Percentiles rank a stretch among this genome's conserved stretches.
Evolutionary conservation across 495 filamentous ascomycete genomes (phyloP).

Genomic region (Hypomontagnella monticulosa): DNA sequence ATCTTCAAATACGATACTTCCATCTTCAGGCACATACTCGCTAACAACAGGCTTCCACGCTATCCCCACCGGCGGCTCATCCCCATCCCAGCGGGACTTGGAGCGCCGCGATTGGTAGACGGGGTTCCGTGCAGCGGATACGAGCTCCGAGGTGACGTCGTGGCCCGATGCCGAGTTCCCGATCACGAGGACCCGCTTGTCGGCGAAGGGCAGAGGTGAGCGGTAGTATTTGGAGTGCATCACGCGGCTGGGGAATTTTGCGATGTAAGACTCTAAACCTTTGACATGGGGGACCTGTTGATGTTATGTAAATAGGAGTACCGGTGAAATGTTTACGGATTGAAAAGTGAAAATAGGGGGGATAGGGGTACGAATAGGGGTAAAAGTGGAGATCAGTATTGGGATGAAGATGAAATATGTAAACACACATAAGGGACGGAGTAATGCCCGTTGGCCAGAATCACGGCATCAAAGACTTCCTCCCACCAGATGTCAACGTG

Average conservation of each 20-base stretch:
- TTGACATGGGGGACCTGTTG: slow-evolving; percentile 54
- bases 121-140: slow-evolving; percentile 45
- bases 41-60: slow-evolving; percentile 57
- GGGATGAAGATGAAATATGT: neutral
- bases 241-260: slow-evolving; percentile 51
- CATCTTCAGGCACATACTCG: slow-evolving; percentile 44
- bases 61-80: slow-evolving; percentile 50
- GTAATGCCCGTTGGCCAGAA: slow-evolving; percentile 63
- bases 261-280: slow-evolving; percentile 52
- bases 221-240: slow-evolving; percentile 60
- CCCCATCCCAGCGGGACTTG: slow-evolving; percentile 56
- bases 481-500: slow-evolving; percentile 60
- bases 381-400: neutral
- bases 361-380: neutral
- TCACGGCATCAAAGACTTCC: slow-evolving; percentile 59
- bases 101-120: slow-evolving; percentile 59
- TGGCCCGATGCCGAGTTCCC: slow-evolving; percentile 63
- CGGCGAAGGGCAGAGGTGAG: slow-evolving; percentile 43
- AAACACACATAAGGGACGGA: slow-evolving; percentile 57
- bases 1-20: slow-evolving; percentile 57
- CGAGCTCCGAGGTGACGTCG: slow-evolving; percentile 54
- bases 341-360: neutral
- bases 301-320: neutral
- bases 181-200: slow-evolving; percentile 54
- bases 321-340: slow-evolving; percentile 2